Evolutionary conservation across 2,329 filamentous ascomycete genomes (phyloP).

Genomic region (Calycina marina): DNA sequence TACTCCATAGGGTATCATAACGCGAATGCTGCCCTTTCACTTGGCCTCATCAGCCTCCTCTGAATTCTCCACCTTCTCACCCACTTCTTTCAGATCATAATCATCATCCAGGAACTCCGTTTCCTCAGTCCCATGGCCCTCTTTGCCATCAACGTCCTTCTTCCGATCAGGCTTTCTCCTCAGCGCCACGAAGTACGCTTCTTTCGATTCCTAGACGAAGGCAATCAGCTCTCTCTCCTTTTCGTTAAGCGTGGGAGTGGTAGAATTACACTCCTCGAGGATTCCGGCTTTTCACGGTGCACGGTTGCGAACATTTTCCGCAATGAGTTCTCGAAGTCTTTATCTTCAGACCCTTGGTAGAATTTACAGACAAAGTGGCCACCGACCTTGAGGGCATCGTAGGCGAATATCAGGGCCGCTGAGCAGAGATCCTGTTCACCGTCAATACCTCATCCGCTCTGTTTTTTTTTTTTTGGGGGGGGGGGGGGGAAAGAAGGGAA

Average conservation of each 20-base stretch:
- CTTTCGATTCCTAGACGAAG: constrained; percentile 57
- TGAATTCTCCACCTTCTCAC: no score
- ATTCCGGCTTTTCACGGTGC: constrained; percentile 77
- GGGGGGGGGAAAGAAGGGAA: neutral
- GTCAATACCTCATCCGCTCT: neutral
- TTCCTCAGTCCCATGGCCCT: no score
- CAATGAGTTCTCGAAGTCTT: constrained; percentile 57
- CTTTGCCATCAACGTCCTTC: no score
- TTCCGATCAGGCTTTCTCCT: constrained; percentile 45
- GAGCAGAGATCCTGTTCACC: constrained; percentile 65
- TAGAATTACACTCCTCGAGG: constrained; percentile 63
- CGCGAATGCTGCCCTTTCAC: no score
- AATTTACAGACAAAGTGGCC: constrained; percentile 97
- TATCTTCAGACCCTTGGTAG: constrained; percentile 84
- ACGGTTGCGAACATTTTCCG: constrained; percentile 69
- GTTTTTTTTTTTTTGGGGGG: no score
- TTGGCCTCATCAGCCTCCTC: no score
- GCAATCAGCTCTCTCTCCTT: no score
- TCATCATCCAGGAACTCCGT: no score
- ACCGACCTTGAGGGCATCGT: constrained; percentile 65
- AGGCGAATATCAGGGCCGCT: constrained; percentile 72
- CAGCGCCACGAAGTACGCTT: constrained; percentile 75
- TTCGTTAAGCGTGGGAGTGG: no score
- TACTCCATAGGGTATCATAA: no score
- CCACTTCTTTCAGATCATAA: no score